Base-by-base conservation (phyloP, 371 early-diverging fungal species). In the Saksenaea vasiformis region DNA sequence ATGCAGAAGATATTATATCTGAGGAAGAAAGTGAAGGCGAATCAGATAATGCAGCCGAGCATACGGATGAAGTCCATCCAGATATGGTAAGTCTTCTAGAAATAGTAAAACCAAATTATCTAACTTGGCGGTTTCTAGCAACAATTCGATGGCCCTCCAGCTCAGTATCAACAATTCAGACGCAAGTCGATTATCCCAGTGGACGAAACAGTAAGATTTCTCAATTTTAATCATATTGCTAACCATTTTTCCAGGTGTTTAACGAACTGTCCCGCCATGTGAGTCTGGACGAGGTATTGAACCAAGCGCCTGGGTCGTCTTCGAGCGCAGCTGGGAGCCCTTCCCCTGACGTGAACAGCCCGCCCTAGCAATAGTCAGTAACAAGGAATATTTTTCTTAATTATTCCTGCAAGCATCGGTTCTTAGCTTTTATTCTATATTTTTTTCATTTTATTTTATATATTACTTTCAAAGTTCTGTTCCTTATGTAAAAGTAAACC, bases 101-200 rank as follows among this genome's bases (percentile, higher is more conserved):
- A 51, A 9, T 14, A 58, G 17, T 14, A 19, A 27, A 51, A n/a
- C 31, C 5, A 36, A 17, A 19, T 36, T 31, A 9, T 24, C 17
- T 55, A 19, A 51, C 27, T 61, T 37, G 14, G 17, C 35, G 14
- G 10, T 47, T 31, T 5, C 5, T 35, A 85, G 87, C 82, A 90
- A 77, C 86, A 88, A 77, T 92, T 91, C 72, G 89, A 84, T 34
- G 73, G 82, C 19, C 73, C 78, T 15, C 87, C 87, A 10, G 79
- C 83, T 0, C 77, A 74, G 68, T 87, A 87, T 54, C 90, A 85
- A 65, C 87, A 91, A 57, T 93, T 94, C 82, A 84, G 96, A 61
- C 80, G 96, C 66, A 95, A 95, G 81, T 93, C 94, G 10, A 94
- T 95, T 60, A 86, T 95, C 69, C 96, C 96, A 37, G 93, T 95